phyloP scores from a whole-genome alignment of 1,284 basidiomycete species.

The Cystobasidium pallidum region DNA sequence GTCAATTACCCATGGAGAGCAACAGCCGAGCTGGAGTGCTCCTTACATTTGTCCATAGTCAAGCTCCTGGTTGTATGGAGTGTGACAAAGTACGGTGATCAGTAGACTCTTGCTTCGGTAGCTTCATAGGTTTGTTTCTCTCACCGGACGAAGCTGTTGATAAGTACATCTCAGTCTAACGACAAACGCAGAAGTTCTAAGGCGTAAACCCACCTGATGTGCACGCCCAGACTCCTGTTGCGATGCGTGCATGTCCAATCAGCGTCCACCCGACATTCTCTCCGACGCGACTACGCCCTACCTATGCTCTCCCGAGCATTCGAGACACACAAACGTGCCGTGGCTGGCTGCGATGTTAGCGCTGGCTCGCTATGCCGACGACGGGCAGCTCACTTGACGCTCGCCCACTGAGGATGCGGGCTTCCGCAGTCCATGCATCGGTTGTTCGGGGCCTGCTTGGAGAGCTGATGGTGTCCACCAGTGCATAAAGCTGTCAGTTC shows the following conservation, averaged over 20 bases:
- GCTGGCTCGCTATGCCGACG: too few species aligned
- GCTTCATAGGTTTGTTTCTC: conserved; percentile 56
- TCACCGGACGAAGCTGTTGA: conserved; percentile 81
- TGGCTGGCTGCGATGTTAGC: conserved; percentile 33
- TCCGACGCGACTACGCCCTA: conserved; percentile 50
- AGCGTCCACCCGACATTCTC: neutral
- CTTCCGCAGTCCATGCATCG: conserved; percentile 41
- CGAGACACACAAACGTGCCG: conserved; percentile 83
- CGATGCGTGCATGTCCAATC: neutral
- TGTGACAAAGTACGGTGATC: too few species aligned
- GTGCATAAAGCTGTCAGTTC: neutral
- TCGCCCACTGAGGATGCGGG: conserved; percentile 37
- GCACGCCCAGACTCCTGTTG: conserved; percentile 70
- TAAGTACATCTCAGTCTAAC: conserved; percentile 41
- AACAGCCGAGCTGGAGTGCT: neutral
- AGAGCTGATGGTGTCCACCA: conserved; percentile 20
- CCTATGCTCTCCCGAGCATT: conserved; percentile 88
- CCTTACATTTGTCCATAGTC: conserved; percentile 79
- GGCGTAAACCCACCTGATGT: conserved; percentile 67
- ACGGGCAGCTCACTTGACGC: conserved; percentile 43
- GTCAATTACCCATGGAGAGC: neutral
- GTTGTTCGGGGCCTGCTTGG: conserved; percentile 40
- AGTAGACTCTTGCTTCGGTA: neutral
- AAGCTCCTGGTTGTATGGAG: conserved; percentile 48
- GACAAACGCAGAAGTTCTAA: conserved; percentile 26